A percentile compares a stretch with the other conserved stretches of the same genome.
phyloP scores from a whole-genome alignment of 2,329 filamentous ascomycete species.

The Fusarium sp. region DNA sequence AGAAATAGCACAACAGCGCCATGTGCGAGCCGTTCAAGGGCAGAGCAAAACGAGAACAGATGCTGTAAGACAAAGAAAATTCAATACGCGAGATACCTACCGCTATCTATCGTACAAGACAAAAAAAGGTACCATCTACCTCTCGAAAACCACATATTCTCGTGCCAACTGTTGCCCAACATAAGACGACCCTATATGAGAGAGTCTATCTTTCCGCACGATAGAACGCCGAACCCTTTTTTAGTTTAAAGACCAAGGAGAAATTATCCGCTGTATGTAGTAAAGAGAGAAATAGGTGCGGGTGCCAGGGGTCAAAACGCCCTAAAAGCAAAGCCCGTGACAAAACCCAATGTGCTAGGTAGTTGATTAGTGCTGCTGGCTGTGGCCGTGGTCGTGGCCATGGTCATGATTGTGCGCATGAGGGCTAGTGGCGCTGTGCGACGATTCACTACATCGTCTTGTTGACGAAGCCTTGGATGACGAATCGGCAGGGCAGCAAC shows the following conservation, averaged over 20 bases:
- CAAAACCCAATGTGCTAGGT: not conserved
- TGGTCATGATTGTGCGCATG: constrained; percentile 25
- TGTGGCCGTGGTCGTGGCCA: constrained; percentile 1
- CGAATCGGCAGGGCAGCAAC: constrained; percentile 50
- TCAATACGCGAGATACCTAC: constrained; percentile 14
- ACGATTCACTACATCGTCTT: constrained; percentile 52
- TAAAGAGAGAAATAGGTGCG: constrained; percentile 5
- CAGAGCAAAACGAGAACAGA: not conserved
- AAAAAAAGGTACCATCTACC: constrained; percentile 11
- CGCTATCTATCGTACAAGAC: constrained; percentile 35
- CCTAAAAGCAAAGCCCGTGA: not conserved
- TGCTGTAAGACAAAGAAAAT: constrained; percentile 11
- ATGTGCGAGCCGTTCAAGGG: not conserved
- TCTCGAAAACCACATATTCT: constrained; percentile 16
- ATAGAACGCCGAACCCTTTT: constrained; percentile 39
- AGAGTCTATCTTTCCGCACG: constrained; percentile 16
- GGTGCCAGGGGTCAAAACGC: not conserved
- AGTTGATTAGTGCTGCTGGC: constrained; percentile 25
- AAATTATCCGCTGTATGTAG: constrained; percentile 26
- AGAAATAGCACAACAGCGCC: not conserved
- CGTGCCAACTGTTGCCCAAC: constrained; percentile 4
- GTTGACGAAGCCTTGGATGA: constrained; percentile 52
- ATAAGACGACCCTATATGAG: not conserved
- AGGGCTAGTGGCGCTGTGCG: constrained; percentile 39
- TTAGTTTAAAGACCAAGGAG: constrained; percentile 13